These are phyloP conservation scores for Erythrophleum fordii DNA, from an alignment of 306 rosid species.

Conservation along the genomic window DNA sequence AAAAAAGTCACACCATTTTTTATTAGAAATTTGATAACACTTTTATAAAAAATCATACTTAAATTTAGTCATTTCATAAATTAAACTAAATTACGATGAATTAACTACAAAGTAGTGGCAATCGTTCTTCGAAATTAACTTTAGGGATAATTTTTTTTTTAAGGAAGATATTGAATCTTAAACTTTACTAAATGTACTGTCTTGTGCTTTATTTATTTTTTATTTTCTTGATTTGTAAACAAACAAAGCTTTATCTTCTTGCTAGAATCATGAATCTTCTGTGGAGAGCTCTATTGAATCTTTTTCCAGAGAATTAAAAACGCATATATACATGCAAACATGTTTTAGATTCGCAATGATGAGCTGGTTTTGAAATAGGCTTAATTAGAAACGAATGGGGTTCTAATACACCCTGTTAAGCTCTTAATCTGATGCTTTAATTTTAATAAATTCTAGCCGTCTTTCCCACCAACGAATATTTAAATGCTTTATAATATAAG, in stretches of 20 bases:
- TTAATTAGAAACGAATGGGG: neutral
- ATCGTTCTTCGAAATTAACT: neutral
- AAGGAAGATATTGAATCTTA: neutral
- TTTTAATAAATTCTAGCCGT: neutral
- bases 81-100: neutral
- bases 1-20: neutral
- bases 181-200: neutral
- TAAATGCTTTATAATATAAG: neutral
- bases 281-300: neutral
- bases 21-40: neutral
- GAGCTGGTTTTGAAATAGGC: neutral
- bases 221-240: neutral
- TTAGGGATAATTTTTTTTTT: neutral
- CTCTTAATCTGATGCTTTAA: neutral
- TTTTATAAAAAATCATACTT: neutral
- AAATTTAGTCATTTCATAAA: neutral
- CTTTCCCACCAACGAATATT: neutral
- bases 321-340: neutral
- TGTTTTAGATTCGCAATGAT: slow-evolving; percentile 8
- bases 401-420: slow-evolving; percentile 10
- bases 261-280: slow-evolving; percentile 12
- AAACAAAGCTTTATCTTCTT: neutral
- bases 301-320: neutral
- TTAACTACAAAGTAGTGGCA: neutral
- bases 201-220: neutral